Base-by-base conservation (phyloP, 345 rosid genomes). In the Clarkia xantiana region DNA sequence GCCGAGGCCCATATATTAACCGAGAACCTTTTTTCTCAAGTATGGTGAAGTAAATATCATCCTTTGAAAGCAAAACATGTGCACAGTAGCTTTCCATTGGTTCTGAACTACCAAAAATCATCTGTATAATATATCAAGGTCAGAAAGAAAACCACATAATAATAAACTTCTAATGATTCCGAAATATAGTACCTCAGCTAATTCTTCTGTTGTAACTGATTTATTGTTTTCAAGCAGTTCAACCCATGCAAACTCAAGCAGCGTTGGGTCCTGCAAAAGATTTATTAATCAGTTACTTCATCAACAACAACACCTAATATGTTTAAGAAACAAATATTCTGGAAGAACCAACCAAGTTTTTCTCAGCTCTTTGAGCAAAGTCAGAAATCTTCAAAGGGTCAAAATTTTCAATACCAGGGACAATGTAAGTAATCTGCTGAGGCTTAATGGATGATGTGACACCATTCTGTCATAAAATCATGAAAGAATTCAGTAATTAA, bases 221-320 rank as follows among this genome's bases (percentile, higher is more conserved):
- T 73, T 79, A 61, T 86, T 86, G 63, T 77, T 73, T 71, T 90
- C 96, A 56, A 83, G 86, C 52, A 90, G 88, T 76, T 90, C 97
- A 11, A 63, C 66, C 97, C 97, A 90, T 62, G 97, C 97, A 58
- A 83, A 79, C 84, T 90, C 96, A 36, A 90, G 73, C 60, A 90
- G 58, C 34, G 93, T 60, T 14, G 81, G 73, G 64, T 86, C 97
- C 97, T 90, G 74, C 63, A 70, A 22, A 46, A 12, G 42, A 52
- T 56, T 13, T 58, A 45, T 29, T 18, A 53, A 18, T 17, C 14
- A 18, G 11, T 25, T 18, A 52, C 7, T 25, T 36, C 55, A 20
- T 3, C 38, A 6, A 15, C 14, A 17, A 12, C 25, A 29, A 10
- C 40, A 49, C 14, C 40, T n/a, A 14, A 10, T 11, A 6, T 25